phyloP scores from a whole-genome alignment of 73 alveolate species.

The Vitrella brassicaformis region DNA sequence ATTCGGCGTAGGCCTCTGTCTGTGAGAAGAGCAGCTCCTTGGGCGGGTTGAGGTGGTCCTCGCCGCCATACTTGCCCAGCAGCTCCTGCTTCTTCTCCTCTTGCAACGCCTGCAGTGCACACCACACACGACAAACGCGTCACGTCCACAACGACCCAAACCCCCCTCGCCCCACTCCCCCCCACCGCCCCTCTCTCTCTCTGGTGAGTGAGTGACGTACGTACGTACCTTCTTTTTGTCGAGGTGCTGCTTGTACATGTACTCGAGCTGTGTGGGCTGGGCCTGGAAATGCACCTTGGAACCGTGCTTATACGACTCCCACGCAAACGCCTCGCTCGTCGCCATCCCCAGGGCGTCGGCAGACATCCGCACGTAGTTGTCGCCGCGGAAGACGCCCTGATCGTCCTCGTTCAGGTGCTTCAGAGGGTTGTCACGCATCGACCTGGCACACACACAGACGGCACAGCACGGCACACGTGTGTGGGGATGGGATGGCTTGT shows the following conservation, averaged over 20 bases:
- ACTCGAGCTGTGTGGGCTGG: conserved; percentile 68
- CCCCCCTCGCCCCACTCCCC: neutral
- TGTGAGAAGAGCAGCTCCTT: conserved; percentile 35
- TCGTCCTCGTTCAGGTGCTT: conserved; percentile 30
- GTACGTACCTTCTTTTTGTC: conserved; percentile 23
- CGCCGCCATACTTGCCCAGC: conserved; percentile 58
- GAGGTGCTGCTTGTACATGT: conserved; percentile 42
- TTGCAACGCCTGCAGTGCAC: neutral
- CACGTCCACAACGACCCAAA: neutral
- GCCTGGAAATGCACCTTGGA: conserved; percentile 60
- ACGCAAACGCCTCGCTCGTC: conserved; percentile 47
- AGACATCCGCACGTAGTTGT: conserved; percentile 37
- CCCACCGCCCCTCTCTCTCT: neutral
- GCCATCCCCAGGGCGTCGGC: conserved; percentile 25
- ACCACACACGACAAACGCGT: neutral
- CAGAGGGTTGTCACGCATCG: conserved; percentile 57
- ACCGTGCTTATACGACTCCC: conserved; percentile 41
- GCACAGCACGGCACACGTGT: no score
- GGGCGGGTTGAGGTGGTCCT: conserved; percentile 50
- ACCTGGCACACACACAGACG: conserved; percentile 4
- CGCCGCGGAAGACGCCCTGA: conserved; percentile 42
- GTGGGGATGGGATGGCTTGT: no score
- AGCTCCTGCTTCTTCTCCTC: conserved; percentile 31
- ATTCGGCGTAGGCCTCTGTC: neutral
- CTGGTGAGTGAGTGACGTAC: neutral